Percentiles rank a stretch among this genome's conserved stretches.
Conservation (phyloP, 129 eudicot species). For the Mikania micrantha region DNA sequence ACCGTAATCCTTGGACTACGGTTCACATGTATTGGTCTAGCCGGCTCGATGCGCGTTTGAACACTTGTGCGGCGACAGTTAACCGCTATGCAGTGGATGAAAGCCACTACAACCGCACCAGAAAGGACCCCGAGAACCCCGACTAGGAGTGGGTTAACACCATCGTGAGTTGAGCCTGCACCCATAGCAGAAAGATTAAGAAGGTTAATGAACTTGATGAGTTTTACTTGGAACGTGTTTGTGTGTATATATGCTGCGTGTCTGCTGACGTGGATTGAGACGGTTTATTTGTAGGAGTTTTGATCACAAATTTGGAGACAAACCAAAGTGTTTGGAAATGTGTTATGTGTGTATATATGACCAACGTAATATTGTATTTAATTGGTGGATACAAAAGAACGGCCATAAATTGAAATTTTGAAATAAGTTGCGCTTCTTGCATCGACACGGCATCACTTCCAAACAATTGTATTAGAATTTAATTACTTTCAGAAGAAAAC, state of each 20-base stretch:
- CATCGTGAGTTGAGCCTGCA: conserved; percentile 2
- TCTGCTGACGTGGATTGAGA: conserved; percentile 28
- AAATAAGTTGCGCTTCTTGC: conserved; percentile 6
- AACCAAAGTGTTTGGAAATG: neutral
- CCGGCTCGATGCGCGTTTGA: conserved; percentile 1
- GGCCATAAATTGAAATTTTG: too few relatives aligned
- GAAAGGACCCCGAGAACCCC: conserved; percentile 60
- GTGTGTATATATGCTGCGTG: conserved; percentile 8
- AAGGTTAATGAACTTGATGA: neutral
- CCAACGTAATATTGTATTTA: neutral
- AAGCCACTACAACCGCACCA: conserved; percentile 42
- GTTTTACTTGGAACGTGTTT: neutral
- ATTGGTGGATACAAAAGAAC: conserved; percentile 24
- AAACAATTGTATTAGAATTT: neutral
- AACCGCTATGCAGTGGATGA: conserved; percentile 43
- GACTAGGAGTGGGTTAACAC: conserved; percentile 39
- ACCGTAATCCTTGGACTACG: neutral
- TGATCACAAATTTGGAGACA: conserved; percentile 30
- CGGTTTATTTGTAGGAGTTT: conserved; percentile 15
- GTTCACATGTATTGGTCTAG: conserved; percentile 5
- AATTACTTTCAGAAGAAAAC: neutral
- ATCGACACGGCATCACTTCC: neutral
- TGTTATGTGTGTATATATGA: too few relatives aligned
- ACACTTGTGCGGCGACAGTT: conserved; percentile 19
- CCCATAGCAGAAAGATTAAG: conserved; percentile 9